Evolutionary conservation across 495 filamentous ascomycete genomes (phyloP), one percentile per base, ranked within the genome.

Genomic region (Astrocystis sublimbata): DNA sequence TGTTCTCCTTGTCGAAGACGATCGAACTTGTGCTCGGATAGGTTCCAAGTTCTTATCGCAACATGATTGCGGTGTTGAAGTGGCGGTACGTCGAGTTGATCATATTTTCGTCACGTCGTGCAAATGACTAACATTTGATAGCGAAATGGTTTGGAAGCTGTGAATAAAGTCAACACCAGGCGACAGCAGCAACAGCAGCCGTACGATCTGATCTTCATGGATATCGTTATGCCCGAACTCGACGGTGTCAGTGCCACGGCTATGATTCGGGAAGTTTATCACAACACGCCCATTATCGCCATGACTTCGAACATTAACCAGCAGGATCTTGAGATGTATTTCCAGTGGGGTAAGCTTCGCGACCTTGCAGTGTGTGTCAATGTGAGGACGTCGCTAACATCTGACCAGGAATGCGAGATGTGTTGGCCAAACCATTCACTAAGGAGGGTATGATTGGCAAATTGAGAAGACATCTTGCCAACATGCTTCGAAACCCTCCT

Each of bases 291-390:
- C 13, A 94, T 98, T 67, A 91, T 98, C 62, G 96, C 94, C 52
- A 97, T 98, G 94, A 98, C 94, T 26, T 97, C 94, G 19, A 98
- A 98, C 68, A 98, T 98, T 61, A 87, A 96, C 43, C 92, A 92
- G 62, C 93, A 98, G 70, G 94, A 98, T 73, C 96, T 98, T 58
- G 88, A 92, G 64, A 93, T 93, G 76, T 98, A 98, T 71, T 98
- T 97, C 78, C 87, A 92, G 63, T 93, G 96, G 79, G 94, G 94
- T 97, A 81, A 78, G 88, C 70, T 23, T n/a, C 56, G 36, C 47
- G 57, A 38, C 24, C 51, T 40, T 23, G 61, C 23, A 50, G 40
- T 38, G n/a, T 45, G 50, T 43, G 12, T 10, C 23, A 62, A 30
- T 57, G 10, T 5, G 47, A 5, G 17, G 21, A 56, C 19, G 42